phyloP scores from a whole-genome alignment of 2,329 filamentous ascomycete species.

The Trichoderma sp. region DNA sequence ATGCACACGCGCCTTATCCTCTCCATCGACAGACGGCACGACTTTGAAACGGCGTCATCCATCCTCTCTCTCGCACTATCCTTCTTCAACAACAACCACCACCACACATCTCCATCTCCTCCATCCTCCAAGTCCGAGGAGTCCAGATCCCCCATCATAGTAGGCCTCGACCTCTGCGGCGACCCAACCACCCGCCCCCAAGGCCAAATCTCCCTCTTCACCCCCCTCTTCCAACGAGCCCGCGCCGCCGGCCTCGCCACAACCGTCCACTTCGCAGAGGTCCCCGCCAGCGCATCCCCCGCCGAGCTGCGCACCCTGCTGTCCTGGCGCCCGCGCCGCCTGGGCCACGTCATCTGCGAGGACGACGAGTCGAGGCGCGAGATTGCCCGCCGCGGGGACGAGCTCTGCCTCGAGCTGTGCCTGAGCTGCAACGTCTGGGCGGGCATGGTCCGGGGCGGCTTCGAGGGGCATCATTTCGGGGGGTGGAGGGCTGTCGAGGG shows the following conservation, averaged over 20 bases:
- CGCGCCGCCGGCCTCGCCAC: conserved; percentile 57
- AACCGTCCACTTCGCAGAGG: conserved; percentile 80
- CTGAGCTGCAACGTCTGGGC: conserved; percentile 80
- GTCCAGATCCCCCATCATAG: conserved; percentile 47
- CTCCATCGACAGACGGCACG: conserved; percentile 70
- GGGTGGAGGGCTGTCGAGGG: conserved; percentile 65
- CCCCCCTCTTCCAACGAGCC: conserved; percentile 62
- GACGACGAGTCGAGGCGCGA: conserved; percentile 59
- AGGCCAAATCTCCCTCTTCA: conserved; percentile 63
- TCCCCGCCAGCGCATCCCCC: conserved; percentile 56
- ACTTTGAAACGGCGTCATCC: conserved; percentile 59
- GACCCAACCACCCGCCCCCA: conserved; percentile 59
- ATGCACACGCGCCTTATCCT: conserved; percentile 71
- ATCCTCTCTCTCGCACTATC: conserved; percentile 65
- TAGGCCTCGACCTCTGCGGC: conserved; percentile 78
- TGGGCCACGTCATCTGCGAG: conserved; percentile 81
- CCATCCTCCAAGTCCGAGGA: too few relatives aligned
- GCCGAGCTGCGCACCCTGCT: conserved; percentile 67
- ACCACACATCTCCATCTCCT: too few relatives aligned
- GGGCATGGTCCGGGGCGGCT: conserved; percentile 68
- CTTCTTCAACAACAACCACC: conserved; percentile 41
- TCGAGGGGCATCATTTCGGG: conserved; percentile 74
- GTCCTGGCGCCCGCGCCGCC: conserved; percentile 64
- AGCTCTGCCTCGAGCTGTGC: conserved; percentile 73
- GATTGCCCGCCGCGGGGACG: conserved; percentile 47